These are phyloP conservation scores for Zygosaccharomyces rouxii DNA, from an alignment of 805 yeast species.

Conservation along the genomic window DNA sequence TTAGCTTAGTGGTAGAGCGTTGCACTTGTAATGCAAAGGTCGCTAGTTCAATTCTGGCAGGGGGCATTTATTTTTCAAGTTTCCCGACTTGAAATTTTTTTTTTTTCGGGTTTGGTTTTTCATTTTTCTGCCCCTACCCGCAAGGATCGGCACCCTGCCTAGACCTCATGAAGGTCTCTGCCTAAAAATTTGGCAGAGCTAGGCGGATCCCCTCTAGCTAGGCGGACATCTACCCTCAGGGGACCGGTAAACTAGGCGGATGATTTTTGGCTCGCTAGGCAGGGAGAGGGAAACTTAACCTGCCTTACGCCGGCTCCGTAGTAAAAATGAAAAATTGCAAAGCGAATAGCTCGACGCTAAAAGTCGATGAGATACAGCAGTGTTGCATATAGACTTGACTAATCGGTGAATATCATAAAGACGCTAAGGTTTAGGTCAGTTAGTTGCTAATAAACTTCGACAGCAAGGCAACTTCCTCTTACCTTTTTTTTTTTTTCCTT, in stretches of 20 bases:
- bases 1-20: slow-evolving; percentile 99
- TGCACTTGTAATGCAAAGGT: slow-evolving; percentile 99
- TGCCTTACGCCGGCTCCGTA: background rate
- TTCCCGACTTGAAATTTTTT: background rate
- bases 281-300: background rate
- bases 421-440: background rate
- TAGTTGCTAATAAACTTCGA: background rate
- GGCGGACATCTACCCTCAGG: background rate
- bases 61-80: slow-evolving; percentile 47
- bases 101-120: background rate
- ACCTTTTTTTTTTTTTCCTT: background rate
- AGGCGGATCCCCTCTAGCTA: background rate
- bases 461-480: slow-evolving; percentile 1
- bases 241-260: background rate
- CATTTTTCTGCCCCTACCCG: too few species aligned
- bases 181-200: background rate
- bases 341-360: slow-evolving; percentile 1
- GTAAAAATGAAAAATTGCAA: slow-evolving; percentile 3
- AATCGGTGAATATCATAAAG: background rate
- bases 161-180: background rate
- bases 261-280: background rate
- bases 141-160: background rate
- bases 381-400: background rate
- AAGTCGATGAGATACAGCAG: slow-evolving; percentile 1
- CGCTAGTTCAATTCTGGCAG: slow-evolving; percentile 92